These are phyloP conservation scores for Aspergillus biplanus DNA, from an alignment of 495 filamentous ascomycete genomes.

Conservation along the genomic window DNA sequence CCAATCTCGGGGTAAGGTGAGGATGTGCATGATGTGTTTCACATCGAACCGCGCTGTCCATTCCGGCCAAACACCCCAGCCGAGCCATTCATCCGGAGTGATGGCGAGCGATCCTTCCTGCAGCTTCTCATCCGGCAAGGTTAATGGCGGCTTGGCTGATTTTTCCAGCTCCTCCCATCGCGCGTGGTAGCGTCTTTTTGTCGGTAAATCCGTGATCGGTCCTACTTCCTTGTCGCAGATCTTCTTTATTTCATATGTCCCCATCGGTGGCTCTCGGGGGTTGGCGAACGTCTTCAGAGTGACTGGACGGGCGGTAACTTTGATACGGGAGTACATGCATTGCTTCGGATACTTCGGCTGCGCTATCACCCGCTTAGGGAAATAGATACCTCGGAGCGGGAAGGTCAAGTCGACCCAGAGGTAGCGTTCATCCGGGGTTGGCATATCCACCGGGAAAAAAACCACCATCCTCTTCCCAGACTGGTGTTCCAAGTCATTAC, in stretches of 20 bases:
- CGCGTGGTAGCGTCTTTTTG: too few species aligned
- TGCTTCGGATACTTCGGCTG: neutral
- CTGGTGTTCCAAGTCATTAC: neutral
- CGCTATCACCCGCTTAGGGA: conserved; percentile 1
- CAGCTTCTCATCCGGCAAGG: conserved; percentile 1
- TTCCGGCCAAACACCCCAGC: conserved; percentile 1
- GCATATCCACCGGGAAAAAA: conserved; percentile 7
- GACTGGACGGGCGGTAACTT: neutral
- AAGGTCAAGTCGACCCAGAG: conserved; percentile 5
- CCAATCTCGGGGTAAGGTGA: conserved; percentile 5
- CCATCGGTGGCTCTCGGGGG: neutral
- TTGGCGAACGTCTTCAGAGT: conserved; percentile 5
- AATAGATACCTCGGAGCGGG: conserved; percentile 1
- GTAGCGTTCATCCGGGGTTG: conserved; percentile 2
- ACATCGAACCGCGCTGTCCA: conserved; percentile 2
- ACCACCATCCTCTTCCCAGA: conserved; percentile 3
- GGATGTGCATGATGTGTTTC: neutral
- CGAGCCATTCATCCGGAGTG: conserved; percentile 1
- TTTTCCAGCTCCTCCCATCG: neutral
- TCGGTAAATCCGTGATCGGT: too few species aligned
- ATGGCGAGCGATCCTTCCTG: neutral
- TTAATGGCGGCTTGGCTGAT: conserved; percentile 1
- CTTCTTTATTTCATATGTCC: conserved; percentile 4
- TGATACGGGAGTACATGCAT: neutral
- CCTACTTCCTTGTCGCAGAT: conserved; percentile 1